These are phyloP conservation scores for Annulohypoxylon stygium DNA, from an alignment of 495 filamentous ascomycete genomes.

Conservation along the genomic window DNA sequence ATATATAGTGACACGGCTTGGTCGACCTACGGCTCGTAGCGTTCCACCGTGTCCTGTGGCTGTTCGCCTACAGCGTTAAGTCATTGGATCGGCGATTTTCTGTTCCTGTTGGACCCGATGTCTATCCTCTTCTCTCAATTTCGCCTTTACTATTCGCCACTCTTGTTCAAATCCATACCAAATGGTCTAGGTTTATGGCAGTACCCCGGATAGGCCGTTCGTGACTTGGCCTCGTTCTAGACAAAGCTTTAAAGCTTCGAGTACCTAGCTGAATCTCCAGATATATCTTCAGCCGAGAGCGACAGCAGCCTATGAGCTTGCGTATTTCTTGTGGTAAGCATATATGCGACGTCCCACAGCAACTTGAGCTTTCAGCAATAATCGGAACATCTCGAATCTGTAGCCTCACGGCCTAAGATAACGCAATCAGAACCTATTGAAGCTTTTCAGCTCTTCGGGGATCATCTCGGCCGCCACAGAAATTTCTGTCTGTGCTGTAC, in stretches of 20 bases:
- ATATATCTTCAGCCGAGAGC: conserved; percentile 11
- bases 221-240: conserved; percentile 3
- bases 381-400: conserved; percentile 7
- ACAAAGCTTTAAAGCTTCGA: background rate
- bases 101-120: conserved; percentile 27
- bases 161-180: background rate
- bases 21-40: conserved; percentile 21
- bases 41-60: conserved; percentile 39
- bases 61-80: conserved; percentile 46
- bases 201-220: conserved; percentile 1
- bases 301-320: background rate
- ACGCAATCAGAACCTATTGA: conserved; percentile 1
- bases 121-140: conserved; percentile 27
- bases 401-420: conserved; percentile 11
- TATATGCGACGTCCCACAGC: background rate
- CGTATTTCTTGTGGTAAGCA: background rate
- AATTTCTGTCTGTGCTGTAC: conserved; percentile 26
- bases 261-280: conserved; percentile 3
- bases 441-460: conserved; percentile 32
- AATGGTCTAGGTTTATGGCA: conserved; percentile 14
- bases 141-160: background rate
- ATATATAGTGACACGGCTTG: conserved; percentile 39
- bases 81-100: conserved; percentile 39
- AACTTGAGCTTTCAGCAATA: background rate
- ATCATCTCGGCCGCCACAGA: conserved; percentile 43